phyloP scores from a whole-genome alignment of 352 stramenopile genomes.

The Phytopythium boreale region DNA sequence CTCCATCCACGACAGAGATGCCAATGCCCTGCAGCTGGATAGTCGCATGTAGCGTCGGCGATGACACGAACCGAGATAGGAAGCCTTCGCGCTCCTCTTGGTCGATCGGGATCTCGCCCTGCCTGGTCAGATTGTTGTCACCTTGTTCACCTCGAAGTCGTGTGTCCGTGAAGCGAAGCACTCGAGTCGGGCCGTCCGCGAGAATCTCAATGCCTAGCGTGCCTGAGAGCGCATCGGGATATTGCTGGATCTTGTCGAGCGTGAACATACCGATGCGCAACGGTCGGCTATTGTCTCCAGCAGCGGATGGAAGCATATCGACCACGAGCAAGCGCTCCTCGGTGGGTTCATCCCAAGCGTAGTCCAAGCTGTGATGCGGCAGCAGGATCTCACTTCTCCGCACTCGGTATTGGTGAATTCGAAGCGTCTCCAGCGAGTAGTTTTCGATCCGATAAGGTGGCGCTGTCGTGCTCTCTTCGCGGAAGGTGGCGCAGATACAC shows the following conservation, averaged over 20 bases:
- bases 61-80: constrained; percentile 45
- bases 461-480: constrained; percentile 70
- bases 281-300: constrained; percentile 83
- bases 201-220: constrained; percentile 80
- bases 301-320: constrained; percentile 85
- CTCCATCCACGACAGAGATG: constrained; percentile 70
- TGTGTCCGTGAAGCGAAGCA: constrained; percentile 83
- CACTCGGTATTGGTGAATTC: constrained; percentile 80
- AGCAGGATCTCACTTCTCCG: constrained; percentile 82
- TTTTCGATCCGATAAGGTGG: constrained; percentile 88
- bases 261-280: constrained; percentile 81
- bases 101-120: constrained; percentile 7
- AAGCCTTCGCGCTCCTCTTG: constrained; percentile 21
- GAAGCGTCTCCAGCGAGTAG: constrained; percentile 86
- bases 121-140: constrained; percentile 8
- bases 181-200: constrained; percentile 84
- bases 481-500: constrained; percentile 80
- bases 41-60: constrained; percentile 46
- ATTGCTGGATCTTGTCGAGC: constrained; percentile 79
- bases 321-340: constrained; percentile 78
- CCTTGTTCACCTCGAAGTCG: constrained; percentile 51
- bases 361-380: constrained; percentile 84
- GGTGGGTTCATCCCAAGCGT: constrained; percentile 87
- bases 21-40: constrained; percentile 71
- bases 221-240: constrained; percentile 69